These are phyloP conservation scores for Ceratobasidium sp. DNA, from an alignment of 1,284 basidiomycete genomes.

Conservation along the genomic window DNA sequence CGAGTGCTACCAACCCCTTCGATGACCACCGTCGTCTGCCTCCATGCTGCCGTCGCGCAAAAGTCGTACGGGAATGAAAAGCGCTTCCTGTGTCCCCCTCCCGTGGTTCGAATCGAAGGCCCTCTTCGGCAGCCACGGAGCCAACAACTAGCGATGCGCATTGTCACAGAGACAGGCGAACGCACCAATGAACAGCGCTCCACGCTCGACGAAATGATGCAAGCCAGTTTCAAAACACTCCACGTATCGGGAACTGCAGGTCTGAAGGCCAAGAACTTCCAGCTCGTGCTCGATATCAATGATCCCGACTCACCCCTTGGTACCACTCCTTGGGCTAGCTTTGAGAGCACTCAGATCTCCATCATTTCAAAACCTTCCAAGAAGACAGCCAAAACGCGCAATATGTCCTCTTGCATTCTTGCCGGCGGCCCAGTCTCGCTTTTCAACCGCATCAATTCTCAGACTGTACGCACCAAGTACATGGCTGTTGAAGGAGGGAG, in stretches of 20 bases:
- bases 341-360: constrained; percentile 88
- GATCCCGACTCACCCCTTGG: constrained; percentile 64
- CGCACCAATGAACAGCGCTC: constrained; percentile 83
- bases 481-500: constrained; percentile 88
- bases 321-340: constrained; percentile 79
- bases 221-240: constrained; percentile 87
- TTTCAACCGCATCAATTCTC: constrained; percentile 96
- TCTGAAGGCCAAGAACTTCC: constrained; percentile 88
- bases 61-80: constrained; percentile 93
- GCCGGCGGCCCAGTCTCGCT: constrained; percentile 90
- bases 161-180: constrained; percentile 83
- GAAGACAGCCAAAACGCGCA: constrained; percentile 95
- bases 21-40: constrained; percentile 87
- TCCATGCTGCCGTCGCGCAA: constrained; percentile 89
- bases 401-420: constrained; percentile 89
- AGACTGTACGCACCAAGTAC: constrained; percentile 96
- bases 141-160: constrained; percentile 83
- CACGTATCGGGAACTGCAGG: constrained; percentile 78
- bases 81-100: constrained; percentile 88
- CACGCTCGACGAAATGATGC: constrained; percentile 78
- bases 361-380: constrained; percentile 98
- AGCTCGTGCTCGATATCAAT: constrained; percentile 81
- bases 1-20: constrained; percentile 46
- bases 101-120: constrained; percentile 86
- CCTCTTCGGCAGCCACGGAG: constrained; percentile 80